Evolutionary conservation across 2,329 filamentous ascomycete species (phyloP), one percentile per base, ranked within the genome.

Genomic region (Colletotrichum cuscutae): DNA sequence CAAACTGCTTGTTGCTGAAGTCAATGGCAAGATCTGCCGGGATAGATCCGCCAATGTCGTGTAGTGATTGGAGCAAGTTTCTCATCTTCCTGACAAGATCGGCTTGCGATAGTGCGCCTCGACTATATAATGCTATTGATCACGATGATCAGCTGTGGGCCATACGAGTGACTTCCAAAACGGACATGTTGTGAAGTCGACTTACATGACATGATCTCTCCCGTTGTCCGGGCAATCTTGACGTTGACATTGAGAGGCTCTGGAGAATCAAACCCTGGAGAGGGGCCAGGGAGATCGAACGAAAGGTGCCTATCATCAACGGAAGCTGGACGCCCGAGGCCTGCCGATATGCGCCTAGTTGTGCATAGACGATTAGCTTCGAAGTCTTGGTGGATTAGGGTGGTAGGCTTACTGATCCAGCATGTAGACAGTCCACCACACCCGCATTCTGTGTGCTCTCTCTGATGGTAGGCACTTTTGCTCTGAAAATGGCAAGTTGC

Each of bases 391-490:
- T 19, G 7, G 11, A 11, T 2, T 1, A 12, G 1, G 3, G 4
- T 4, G 2, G 26, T 57, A 5, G n/a, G 11, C 71, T 9, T 74
- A 79, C 78, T 78, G 73, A 22, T 80, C 79, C n/a, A 79, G 65
- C 75, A 80, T 79, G 30, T 78, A 80, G 2, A 73, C 76, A 6
- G 79, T 80, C 79, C 79, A 80, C 78, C 78, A 80, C 4, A 80
- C 76, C 26, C 79, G 71, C 8, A 72, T 76, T 0, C 76, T 62
- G 15, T 80, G 78, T 2, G 75, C 76, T 19, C 75, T 75, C 65
- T 79, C 76, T 12, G 78, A 79, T 1, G 75, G 75, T 1, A 80
- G 56, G 5, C 78, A 77, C 19, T 77, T 69, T 49, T 80, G 78
- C 54, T 79, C 78, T 1, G 74, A 63, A 5, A 73, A 71, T 2